A percentile compares a stretch with the other conserved stretches of the same genome.
phyloP scores from a whole-genome alignment of 768 basidiomycete genomes.

The Pleurotus tuoliensis region DNA sequence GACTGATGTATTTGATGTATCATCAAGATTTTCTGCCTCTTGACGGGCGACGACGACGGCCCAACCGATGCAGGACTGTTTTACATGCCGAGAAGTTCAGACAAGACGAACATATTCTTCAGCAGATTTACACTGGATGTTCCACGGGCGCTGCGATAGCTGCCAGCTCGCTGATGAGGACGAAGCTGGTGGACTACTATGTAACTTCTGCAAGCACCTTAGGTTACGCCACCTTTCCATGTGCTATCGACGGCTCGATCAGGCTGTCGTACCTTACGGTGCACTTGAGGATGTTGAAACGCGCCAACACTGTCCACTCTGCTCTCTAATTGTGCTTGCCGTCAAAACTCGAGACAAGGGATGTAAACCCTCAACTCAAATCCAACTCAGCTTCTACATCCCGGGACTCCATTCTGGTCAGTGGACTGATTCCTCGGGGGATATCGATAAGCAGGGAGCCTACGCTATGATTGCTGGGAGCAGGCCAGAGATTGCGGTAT shows the following conservation, averaged over 20 bases:
- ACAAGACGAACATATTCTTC: no score
- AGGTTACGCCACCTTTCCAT: not conserved
- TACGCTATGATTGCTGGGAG: not conserved
- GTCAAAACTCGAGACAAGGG: not conserved
- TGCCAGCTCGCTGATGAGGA: not conserved
- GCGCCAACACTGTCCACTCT: not conserved
- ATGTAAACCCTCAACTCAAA: not conserved
- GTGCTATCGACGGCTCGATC: not conserved
- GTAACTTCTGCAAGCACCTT: not conserved
- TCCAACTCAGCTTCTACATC: not conserved
- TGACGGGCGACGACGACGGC: no score
- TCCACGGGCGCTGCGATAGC: not conserved
- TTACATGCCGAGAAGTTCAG: no score
- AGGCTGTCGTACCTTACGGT: not conserved
- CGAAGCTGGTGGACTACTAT: not conserved
- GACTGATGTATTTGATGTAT: no score
- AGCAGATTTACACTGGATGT: no score
- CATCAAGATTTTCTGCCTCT: no score
- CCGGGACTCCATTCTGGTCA: not conserved
- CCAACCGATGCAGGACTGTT: no score
- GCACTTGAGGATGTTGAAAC: not conserved
- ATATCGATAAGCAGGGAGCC: not conserved
- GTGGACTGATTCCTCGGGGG: not conserved
- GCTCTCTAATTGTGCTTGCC: not conserved
- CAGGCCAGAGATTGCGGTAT: not conserved